phyloP scores from a whole-genome alignment of 2,329 filamentous ascomycete genomes.

The Scolecobasidium constrictum region DNA sequence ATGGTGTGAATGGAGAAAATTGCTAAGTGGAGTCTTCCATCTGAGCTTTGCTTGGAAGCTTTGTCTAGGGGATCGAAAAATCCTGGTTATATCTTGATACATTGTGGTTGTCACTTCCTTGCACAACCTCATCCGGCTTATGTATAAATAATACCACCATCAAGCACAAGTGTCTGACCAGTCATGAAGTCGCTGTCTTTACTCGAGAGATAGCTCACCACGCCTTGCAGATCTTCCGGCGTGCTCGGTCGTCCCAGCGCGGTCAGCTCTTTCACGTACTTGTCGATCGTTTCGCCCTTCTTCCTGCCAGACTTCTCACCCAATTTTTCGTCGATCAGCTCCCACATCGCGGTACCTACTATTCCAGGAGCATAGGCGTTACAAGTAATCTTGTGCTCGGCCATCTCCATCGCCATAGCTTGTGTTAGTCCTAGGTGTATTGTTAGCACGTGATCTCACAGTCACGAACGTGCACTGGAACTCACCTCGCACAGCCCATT shows the following conservation, averaged over 20 bases:
- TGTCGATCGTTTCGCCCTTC: constrained; percentile 45
- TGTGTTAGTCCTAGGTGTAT: no score
- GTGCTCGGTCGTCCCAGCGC: constrained; percentile 46
- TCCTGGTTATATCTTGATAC: no score
- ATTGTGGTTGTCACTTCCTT: no score
- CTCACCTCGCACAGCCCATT: constrained; percentile 57
- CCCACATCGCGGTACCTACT: constrained; percentile 51
- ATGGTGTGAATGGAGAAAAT: no score
- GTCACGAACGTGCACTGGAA: no score
- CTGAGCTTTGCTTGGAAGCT: no score
- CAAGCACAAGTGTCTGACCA: constrained; percentile 53
- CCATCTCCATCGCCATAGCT: constrained; percentile 56
- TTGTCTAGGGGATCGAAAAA: no score
- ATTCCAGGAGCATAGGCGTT: constrained; percentile 60
- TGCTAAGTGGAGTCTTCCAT: no score
- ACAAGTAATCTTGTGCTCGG: constrained; percentile 51
- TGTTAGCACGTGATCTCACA: no score
- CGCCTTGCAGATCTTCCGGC: constrained; percentile 51
- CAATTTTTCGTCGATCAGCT: constrained; percentile 51
- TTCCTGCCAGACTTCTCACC: constrained; percentile 39
- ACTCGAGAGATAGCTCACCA: constrained; percentile 51
- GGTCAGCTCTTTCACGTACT: constrained; percentile 43
- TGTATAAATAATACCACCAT: constrained; percentile 41
- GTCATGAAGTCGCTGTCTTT: constrained; percentile 54
- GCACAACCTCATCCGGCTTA: no score